Percentiles rank a stretch among this genome's conserved stretches.
Conservation (phyloP, 768 basidiomycete genomes). For the Naematelia aurantialba region DNA sequence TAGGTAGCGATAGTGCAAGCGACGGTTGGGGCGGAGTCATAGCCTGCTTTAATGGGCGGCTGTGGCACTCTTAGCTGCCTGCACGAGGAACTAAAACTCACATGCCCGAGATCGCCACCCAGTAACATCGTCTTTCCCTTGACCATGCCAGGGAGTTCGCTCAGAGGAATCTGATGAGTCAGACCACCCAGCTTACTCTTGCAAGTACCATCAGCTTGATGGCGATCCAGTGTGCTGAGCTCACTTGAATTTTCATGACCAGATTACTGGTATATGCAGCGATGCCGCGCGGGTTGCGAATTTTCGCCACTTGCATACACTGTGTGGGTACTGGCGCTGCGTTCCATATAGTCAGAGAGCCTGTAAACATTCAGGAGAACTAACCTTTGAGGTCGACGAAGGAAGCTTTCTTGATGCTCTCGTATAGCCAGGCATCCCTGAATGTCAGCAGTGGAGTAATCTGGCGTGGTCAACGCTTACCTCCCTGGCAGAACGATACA, state of each 20-base stretch:
- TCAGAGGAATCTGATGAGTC: slow-evolving; percentile 39
- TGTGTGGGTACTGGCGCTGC: slow-evolving; percentile 46
- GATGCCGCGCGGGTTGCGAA: slow-evolving; percentile 34
- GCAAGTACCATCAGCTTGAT: background rate
- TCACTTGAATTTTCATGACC: slow-evolving; percentile 45
- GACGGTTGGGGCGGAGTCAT: slow-evolving; percentile 41
- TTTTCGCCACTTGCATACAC: slow-evolving; percentile 47
- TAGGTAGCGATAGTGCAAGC: slow-evolving; percentile 50
- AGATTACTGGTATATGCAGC: slow-evolving; percentile 47
- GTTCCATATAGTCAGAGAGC: background rate
- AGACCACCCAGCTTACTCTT: slow-evolving; percentile 49
- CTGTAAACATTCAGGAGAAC: slow-evolving; percentile 11
- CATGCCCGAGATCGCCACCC: slow-evolving; percentile 47
- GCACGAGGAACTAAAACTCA: background rate
- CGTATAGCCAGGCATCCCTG: slow-evolving; percentile 46
- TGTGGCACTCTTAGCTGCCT: slow-evolving; percentile 20
- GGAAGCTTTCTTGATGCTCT: slow-evolving; percentile 44
- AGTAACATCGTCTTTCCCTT: slow-evolving; percentile 46
- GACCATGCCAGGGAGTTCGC: slow-evolving; percentile 38
- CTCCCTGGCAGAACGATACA: slow-evolving; percentile 42
- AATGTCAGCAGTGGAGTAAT: background rate
- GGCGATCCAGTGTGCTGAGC: slow-evolving; percentile 1
- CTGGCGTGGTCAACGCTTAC: slow-evolving; percentile 13
- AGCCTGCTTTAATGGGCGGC: slow-evolving; percentile 40
- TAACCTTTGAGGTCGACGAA: slow-evolving; percentile 37